A percentile compares a stretch with the other conserved stretches of the same genome.
Conservation (phyloP, 352 stramenopile genomes). For the Phytophthora gonapodyides region DNA sequence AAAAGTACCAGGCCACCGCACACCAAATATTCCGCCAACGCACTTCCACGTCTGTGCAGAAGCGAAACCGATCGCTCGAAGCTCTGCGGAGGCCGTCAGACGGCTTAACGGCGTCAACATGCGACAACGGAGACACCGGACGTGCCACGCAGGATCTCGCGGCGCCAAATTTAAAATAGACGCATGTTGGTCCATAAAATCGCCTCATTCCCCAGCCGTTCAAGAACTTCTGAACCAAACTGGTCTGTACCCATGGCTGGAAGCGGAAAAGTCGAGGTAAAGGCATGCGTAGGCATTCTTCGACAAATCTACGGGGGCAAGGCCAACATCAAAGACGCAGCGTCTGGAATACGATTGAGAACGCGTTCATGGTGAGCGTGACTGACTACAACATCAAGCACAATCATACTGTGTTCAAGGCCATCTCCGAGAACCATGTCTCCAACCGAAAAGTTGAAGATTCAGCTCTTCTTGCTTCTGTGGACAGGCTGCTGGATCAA, state of each 20-base stretch:
- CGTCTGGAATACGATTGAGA: conserved; percentile 1
- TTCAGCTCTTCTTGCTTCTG: neutral
- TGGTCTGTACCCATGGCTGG: conserved; percentile 16
- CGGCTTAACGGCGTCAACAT: no score
- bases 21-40: no score
- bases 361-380: conserved; percentile 9
- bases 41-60: no score
- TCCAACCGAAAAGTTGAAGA: no score
- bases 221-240: conserved; percentile 18
- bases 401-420: neutral
- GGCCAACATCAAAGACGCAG: conserved; percentile 9
- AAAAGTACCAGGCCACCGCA: no score
- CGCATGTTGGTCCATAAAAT: neutral
- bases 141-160: no score
- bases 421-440: no score
- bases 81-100: no score
- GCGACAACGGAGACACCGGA: no score
- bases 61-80: no score
- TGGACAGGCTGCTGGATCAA: conserved; percentile 3
- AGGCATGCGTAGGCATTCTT: conserved; percentile 4
- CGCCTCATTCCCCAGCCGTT: conserved; percentile 1
- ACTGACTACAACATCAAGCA: conserved; percentile 3
- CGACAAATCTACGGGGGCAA: conserved; percentile 4
- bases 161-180: neutral
- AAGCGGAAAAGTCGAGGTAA: conserved; percentile 6